phyloP scores from a whole-genome alignment of 148 eudicot genomes.

The Rhododendron henanense region DNA sequence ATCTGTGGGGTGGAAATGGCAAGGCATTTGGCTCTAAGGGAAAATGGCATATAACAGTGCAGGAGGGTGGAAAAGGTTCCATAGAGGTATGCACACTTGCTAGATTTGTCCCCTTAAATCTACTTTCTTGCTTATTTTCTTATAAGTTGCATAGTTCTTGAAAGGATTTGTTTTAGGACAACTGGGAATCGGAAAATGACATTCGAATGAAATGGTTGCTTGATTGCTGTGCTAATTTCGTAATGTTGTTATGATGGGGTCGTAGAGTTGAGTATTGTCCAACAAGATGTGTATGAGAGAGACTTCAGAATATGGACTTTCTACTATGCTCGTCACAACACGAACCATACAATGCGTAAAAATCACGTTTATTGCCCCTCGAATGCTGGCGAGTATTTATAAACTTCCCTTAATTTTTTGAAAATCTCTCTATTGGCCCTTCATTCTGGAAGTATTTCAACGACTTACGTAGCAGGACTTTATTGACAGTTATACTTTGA shows the following conservation, averaged over 20 bases:
- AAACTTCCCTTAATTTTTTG: too few relatives aligned
- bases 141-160: background rate
- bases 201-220: background rate
- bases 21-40: slow-evolving; percentile 22
- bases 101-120: background rate
- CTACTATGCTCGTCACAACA: background rate
- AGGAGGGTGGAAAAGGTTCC: background rate
- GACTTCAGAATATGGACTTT: background rate
- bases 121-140: background rate
- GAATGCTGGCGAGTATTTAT: too few relatives aligned
- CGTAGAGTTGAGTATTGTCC: background rate
- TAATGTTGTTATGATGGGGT: background rate
- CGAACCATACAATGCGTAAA: too few relatives aligned
- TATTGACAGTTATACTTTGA: too few relatives aligned
- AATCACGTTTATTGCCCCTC: too few relatives aligned
- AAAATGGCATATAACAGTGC: slow-evolving; percentile 31
- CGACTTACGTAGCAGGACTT: background rate
- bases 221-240: background rate
- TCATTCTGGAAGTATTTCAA: too few relatives aligned
- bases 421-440: too few relatives aligned
- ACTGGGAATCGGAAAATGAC: background rate
- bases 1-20: slow-evolving; percentile 27
- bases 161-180: background rate
- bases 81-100: background rate
- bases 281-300: background rate